phyloP scores from a whole-genome alignment of 805 yeast genomes.

The Candida odintsovae region DNA sequence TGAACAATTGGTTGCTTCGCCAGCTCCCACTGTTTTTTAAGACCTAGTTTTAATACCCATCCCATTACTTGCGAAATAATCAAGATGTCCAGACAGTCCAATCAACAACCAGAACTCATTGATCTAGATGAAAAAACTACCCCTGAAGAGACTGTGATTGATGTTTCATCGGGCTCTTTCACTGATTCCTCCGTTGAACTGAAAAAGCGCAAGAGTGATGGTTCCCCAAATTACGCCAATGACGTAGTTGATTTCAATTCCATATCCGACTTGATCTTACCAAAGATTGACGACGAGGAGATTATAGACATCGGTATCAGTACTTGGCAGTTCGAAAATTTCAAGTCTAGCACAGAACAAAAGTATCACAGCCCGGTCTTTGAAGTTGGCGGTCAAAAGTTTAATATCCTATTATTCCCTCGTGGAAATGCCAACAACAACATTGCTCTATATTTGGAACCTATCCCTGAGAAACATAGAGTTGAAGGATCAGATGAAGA shows the following conservation, averaged over 20 bases:
- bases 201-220: slow-evolving; percentile 5
- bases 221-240: neutral
- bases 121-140: slow-evolving; percentile 1
- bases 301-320: slow-evolving; percentile 23
- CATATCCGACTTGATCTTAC: slow-evolving; percentile 16
- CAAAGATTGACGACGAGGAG: slow-evolving; percentile 26
- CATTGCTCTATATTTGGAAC: slow-evolving; percentile 77
- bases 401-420: slow-evolving; percentile 74
- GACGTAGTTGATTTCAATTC: slow-evolving; percentile 14
- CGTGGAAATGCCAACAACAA: slow-evolving; percentile 57
- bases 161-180: neutral
- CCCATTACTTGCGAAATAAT: neutral
- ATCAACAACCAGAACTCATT: neutral
- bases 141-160: neutral
- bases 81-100: neutral
- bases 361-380: slow-evolving; percentile 38
- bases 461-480: slow-evolving; percentile 35
- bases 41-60: neutral
- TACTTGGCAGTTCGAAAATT: slow-evolving; percentile 36
- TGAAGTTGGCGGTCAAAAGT: slow-evolving; percentile 54
- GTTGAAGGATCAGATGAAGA: slow-evolving; percentile 23
- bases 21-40: neutral
- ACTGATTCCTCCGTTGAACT: slow-evolving; percentile 2
- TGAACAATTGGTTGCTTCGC: neutral
- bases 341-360: slow-evolving; percentile 19